phyloP scores from a whole-genome alignment of 805 yeast species.

The Starmerella davenportii region DNA sequence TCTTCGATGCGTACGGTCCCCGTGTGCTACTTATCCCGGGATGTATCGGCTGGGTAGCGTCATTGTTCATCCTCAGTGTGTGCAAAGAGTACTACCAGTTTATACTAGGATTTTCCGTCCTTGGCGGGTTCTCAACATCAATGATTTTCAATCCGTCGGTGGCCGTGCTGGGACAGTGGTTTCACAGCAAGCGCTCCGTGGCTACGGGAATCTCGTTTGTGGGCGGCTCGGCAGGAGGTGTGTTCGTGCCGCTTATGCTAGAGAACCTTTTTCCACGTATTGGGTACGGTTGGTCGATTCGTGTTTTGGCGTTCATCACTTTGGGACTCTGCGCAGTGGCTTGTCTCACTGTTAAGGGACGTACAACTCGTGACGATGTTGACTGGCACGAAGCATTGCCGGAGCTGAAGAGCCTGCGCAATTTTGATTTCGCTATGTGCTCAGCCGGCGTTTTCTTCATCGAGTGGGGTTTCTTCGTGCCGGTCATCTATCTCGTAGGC shows the following conservation, averaged over 20 bases:
- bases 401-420: conserved; percentile 21
- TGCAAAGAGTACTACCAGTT: conserved; percentile 39
- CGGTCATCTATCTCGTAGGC: conserved; percentile 38
- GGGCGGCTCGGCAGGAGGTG: conserved; percentile 54
- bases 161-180: conserved; percentile 47
- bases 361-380: conserved; percentile 16
- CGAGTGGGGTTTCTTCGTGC: conserved; percentile 37
- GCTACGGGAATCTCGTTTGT: conserved; percentile 45
- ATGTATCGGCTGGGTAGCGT: conserved; percentile 29
- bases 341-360: conserved; percentile 24
- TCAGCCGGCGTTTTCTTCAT: conserved; percentile 21
- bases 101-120: conserved; percentile 33
- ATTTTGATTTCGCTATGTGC: conserved; percentile 17
- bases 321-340: conserved; percentile 19
- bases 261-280: conserved; percentile 28
- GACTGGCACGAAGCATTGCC: conserved; percentile 17
- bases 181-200: conserved; percentile 34
- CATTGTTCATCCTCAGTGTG: conserved; percentile 36
- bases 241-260: conserved; percentile 39
- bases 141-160: conserved; percentile 35
- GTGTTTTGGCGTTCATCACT: conserved; percentile 28
- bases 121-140: conserved; percentile 30
- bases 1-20: conserved; percentile 44
- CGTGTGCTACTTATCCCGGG: conserved; percentile 30
- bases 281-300: conserved; percentile 48